Percentiles rank a stretch among this genome's conserved stretches.
Evolutionary conservation across 768 basidiomycete genomes (phyloP).

Genomic region (Lactarius quietus): DNA sequence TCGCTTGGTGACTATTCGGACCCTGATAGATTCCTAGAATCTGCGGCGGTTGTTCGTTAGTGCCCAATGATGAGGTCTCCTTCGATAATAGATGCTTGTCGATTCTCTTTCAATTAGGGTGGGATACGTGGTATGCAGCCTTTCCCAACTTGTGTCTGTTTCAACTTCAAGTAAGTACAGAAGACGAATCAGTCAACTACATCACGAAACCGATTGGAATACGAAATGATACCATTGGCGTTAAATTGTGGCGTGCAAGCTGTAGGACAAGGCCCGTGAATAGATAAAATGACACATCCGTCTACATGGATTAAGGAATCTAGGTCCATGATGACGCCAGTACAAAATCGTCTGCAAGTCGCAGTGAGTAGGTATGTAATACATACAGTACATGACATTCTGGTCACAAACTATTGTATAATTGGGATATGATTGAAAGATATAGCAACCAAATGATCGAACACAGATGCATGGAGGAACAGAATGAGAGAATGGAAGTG

Average conservation of each 20-base stretch:
- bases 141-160: background rate
- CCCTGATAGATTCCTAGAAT: too few species aligned
- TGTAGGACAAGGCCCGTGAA: background rate
- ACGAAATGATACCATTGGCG: background rate
- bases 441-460: background rate
- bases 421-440: background rate
- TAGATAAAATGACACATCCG: background rate
- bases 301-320: background rate
- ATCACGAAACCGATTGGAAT: background rate
- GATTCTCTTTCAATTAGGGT: background rate
- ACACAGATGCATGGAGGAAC: background rate
- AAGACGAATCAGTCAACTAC: background rate
- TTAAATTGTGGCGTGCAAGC: background rate
- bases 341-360: background rate
- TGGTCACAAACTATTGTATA: background rate
- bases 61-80: too few species aligned
- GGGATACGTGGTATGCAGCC: background rate
- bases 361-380: slow-evolving; percentile 1
- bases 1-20: background rate
- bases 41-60: too few species aligned
- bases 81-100: background rate
- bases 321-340: background rate
- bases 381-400: slow-evolving; percentile 11
- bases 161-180: background rate
- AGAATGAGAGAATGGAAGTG: background rate